Evolutionary conservation across 495 filamentous ascomycete genomes (phyloP), one percentile per base, ranked within the genome.

Genomic region (Arthonia radiata): DNA sequence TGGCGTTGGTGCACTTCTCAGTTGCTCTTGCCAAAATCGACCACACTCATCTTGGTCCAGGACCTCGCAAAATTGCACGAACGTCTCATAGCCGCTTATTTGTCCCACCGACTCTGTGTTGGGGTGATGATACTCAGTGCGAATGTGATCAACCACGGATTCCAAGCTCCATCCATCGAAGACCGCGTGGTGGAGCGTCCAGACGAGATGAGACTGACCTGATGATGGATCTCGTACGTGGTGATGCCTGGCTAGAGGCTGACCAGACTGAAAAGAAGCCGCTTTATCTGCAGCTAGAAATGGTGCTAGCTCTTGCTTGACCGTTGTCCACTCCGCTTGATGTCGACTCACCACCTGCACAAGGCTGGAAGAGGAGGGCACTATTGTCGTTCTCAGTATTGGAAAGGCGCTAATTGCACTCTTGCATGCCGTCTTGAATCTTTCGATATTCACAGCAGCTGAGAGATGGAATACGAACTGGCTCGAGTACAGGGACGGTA

Each of bases 331-430:
- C 37, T 3, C 49, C 37, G 56, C 60, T 63, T 10, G 47, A 40
- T 12, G 64, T 55, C 3, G 44, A 40, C n/a, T 53, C 26, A 68
- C 61, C 13, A 67, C 65, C 44, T 86, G 78, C 15, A 73, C 55
- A 47, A 62, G 67, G 2, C 79, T 79, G 16, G 23, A 33, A 37
- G 78, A 69, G 4, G 60, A 49, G 26, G 64, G 63, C n/a, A 61
- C 57, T 15, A 73, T 49, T 11, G 64, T 53, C 7, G 73, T 77
- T 6, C 75, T 59, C 17, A 83, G 43, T 15, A 75, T 57, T 0
- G 60, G 43, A 25, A 51, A 52, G n/a, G 57, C 45, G 5, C 44
- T 36, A 5, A 68, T 50, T 9, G 81, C 44, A 0, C 24, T 28
- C 12, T 46, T 33, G 73, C 74, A 83, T 9, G 71, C 62, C 6